Conservation (phyloP, 106 monocot genomes). For the Allium fistulosum region DNA sequence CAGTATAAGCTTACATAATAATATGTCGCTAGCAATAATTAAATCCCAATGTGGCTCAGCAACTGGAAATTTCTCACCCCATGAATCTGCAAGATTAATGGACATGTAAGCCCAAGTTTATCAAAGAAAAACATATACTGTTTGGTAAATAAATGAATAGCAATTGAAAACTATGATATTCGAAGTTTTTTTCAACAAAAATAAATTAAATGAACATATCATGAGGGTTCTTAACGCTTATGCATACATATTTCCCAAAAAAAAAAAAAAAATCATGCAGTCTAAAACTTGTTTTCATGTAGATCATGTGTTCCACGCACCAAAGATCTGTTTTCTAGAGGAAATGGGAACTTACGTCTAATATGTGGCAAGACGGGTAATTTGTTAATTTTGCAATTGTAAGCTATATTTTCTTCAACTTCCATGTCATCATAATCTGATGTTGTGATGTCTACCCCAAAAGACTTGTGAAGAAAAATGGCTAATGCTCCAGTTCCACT, state of each 20-base stretch:
- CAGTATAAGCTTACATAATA: constrained; percentile 57
- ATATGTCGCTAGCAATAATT: constrained; percentile 85
- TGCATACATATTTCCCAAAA: no score
- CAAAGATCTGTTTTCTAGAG: no score
- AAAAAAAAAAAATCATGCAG: no score
- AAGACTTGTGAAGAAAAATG: constrained; percentile 62
- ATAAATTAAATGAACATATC: no score
- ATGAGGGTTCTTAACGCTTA: no score
- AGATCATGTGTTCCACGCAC: no score
- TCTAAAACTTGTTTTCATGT: no score
- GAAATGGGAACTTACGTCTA: constrained; percentile 54
- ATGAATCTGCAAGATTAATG: constrained; percentile 52
- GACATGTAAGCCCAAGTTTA: no score
- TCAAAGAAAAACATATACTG: no score
- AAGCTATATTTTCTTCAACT: constrained; percentile 80
- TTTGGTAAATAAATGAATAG: neutral
- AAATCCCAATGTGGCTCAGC: constrained; percentile 70
- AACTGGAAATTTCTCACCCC: constrained; percentile 80
- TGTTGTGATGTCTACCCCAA: constrained; percentile 86
- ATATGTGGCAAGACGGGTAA: constrained; percentile 72
- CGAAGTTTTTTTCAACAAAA: no score
- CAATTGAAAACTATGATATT: neutral
- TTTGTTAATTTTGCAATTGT: constrained; percentile 73
- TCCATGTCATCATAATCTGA: constrained; percentile 86
- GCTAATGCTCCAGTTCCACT: constrained; percentile 96